Base-by-base conservation (phyloP, 2,329 filamentous ascomycete species). In the Pleomassaria siparia region DNA sequence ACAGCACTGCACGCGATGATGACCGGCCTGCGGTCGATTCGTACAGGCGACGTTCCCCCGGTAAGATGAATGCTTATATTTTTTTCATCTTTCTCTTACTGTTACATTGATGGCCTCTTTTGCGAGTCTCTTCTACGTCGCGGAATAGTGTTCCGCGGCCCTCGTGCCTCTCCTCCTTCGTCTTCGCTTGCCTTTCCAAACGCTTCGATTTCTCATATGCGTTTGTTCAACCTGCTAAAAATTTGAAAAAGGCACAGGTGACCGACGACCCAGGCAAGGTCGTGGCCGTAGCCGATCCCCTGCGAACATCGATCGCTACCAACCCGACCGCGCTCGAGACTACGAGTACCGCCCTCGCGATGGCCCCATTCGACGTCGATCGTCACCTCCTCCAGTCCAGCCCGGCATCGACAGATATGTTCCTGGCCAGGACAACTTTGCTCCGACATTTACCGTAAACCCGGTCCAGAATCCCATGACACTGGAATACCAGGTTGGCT, bases 351-450 rank as follows among this genome's bases (percentile, higher is more conserved):
- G 82, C 35, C 54, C 57, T 18, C 80, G 84, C 44, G 84, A 89
- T 48, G 84, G 86, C 58, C 74, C 43, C 44, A 67, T 67, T 45
- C 83, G 86, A 48, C 79, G 82, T 29, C 75, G 78, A 35, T 81
- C 80, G 69, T 89, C 58, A 61, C 80, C 66, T 80, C 85, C 9
- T 76, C 85, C 65, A 41, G 66, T 51, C 75, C 72, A 86, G 24
- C 81, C 85, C 48, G 88, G 87, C 49, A 94, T 95, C 55, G 89
- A 95, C 67, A 84, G 89, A 59, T 94, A 94, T 64, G 86, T 94
- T 16, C 89, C 89, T 1, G 87, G 88, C 15, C 86, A 89, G 56
- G 83, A 87, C 44, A 71, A 64, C 47, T 74, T 76, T 20, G 69
- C 80, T 24, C 75, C 79, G 8, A 70, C 74, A 15, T 71, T 80